Evolutionary conservation across 1,284 basidiomycete species (phyloP), one percentile per base, ranked within the genome.

Genomic region (Ganoderma lucidum): DNA sequence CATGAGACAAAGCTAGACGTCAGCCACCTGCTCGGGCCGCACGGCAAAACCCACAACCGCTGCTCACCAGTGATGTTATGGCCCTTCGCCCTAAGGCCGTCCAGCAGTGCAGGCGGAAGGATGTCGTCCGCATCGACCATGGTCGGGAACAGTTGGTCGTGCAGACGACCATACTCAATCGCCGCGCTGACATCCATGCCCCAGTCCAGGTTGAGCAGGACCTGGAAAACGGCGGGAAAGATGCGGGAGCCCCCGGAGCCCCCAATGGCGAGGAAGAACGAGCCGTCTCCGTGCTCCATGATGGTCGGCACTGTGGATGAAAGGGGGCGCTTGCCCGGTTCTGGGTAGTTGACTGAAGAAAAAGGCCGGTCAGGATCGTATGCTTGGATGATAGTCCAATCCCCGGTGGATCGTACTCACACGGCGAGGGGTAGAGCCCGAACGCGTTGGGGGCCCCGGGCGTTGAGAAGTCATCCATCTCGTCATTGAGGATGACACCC

Each of bases 381-480:
- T 37, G 28, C 41, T 32, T 10, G 35, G 17, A 1, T 62, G 30
- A 15, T 23, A 41, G 48, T 51, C 48, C 23, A 28, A 51, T 51
- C 48, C 28, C 37, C n/a, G 51, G 45, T 1, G 32, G 28, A 17
- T 8, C 14, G n/a, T 58, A 79, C 88, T 73, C 76, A 93, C 93
- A 95, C 9, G 96, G 96, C 23, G 93, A 95, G 3, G 96, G 92
- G 81, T 85, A 90, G 28, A 98, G 83, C 1, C 95, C 96, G 77
- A 96, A 97, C 1, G 85, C 88, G 74, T 98, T 96, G 6, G 94
- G 87, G 23, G 81, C 80, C 4, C 93, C 95, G 0, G 95, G 96
- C 1, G 86, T 91, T 9, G 94, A 92, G 79, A 97, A 97, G 80
- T 98, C 96, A 74, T 96, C 94, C 92, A 94, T 93, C 86, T 97